Evolutionary conservation across 2,329 filamentous ascomycete genomes (phyloP).

Genomic region (Aspergillus arachidicola): DNA sequence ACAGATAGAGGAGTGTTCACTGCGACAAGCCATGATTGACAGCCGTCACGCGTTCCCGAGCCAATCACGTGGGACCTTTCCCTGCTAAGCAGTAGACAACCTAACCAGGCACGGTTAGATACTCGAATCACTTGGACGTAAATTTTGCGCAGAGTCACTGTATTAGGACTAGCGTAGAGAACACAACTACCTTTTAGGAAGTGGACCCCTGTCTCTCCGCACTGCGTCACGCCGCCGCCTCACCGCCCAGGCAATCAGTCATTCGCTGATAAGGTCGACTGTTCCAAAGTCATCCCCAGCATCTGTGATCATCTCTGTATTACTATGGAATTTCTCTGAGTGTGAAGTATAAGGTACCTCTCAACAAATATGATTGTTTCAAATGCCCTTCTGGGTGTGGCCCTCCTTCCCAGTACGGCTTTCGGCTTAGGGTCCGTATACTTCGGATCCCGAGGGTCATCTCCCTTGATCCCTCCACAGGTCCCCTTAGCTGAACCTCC

Average conservation of each 20-base stretch:
- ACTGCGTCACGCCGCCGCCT: constrained; percentile 26
- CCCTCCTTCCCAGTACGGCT: constrained; percentile 23
- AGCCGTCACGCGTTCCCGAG: constrained; percentile 7
- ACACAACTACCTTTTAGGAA: not conserved
- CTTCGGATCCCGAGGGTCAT: constrained; percentile 25
- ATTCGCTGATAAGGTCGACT: constrained; percentile 9
- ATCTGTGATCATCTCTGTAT: constrained; percentile 18
- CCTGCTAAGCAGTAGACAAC: not conserved
- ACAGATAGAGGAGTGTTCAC: not conserved
- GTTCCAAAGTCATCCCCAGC: constrained; percentile 14
- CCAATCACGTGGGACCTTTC: constrained; percentile 21
- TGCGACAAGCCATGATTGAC: not conserved
- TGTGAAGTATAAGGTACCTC: constrained; percentile 18
- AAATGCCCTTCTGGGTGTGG: constrained; percentile 25
- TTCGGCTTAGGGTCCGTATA: constrained; percentile 28
- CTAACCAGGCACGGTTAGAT: not conserved
- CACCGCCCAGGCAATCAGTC: constrained; percentile 19
- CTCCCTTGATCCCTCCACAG: constrained; percentile 37
- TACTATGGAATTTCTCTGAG: constrained; percentile 26
- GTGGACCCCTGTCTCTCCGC: constrained; percentile 17
- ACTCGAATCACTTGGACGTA: not conserved
- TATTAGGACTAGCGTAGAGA: not conserved
- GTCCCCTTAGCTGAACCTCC: constrained; percentile 31
- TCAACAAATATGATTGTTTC: constrained; percentile 17
- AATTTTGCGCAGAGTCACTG: not conserved